Evolutionary conservation across 805 yeast genomes (phyloP), one percentile per base, ranked within the genome.

Genomic region (Spathaspora hagerdaliae): DNA sequence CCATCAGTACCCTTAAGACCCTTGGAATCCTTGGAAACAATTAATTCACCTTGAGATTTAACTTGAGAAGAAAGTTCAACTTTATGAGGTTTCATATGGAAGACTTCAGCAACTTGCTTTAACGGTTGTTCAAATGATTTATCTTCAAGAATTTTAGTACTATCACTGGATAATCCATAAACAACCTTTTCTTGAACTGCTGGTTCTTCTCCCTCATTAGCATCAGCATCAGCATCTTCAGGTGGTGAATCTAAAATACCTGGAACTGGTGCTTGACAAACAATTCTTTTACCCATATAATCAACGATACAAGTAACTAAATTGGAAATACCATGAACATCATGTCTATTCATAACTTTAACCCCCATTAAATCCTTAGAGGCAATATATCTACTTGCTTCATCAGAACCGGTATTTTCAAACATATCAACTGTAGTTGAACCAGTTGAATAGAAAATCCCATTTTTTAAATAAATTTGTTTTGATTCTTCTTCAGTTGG

Each of bases 231-330:
- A 27, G 58, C 54, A 46, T 70, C 67, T 35, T 74, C 61, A 31
- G 56, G 59, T 14, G 44, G 36, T 11, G 44, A 27, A 44, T 78
- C 71, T 63, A 86, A 83, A 46, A 86, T 80, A 48, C 98, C 98
- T 12, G 99, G 99, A 38, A 92, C 96, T 10, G 97, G 96, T 11
- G 96, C 87, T 70, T 92, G 98, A 63, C 96, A 88, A 34, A 92
- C 77, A 33, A 92, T 73, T 63, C 98, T 79, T 57, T 81, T 84
- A 50, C 98, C 99, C 59, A 87, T 82, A 67, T 80, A 92, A 64
- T 92, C 98, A 45, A 92, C 87, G 47, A 90, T 76, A n/a, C 91
- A 77, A 4, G 97, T 87, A 55, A 87, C 79, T 48, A 92, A 73
- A 42, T 85, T 83, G 57, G 81, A 79, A 35, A 90, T 73, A 38